A percentile compares a stretch with the other conserved stretches of the same genome.
phyloP scores from a whole-genome alignment of 108 stramenopile species.

The Cyclotella sp. region DNA sequence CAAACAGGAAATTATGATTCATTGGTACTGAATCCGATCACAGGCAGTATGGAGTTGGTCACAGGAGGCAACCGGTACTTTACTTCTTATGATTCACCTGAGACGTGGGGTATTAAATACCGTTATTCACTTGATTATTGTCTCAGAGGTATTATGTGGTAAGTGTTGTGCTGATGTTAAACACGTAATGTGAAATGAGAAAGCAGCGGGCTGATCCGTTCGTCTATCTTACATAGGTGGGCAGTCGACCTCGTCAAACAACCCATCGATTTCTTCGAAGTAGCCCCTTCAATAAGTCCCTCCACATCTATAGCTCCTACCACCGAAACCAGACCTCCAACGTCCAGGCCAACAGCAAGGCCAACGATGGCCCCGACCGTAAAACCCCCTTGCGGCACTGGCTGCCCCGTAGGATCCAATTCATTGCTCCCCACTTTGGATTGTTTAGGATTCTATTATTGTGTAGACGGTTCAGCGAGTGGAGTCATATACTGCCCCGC shows the following conservation, averaged over 20 bases:
- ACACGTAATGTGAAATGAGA: no score
- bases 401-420: conserved; percentile 6
- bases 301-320: conserved; percentile 15
- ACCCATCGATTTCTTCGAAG: conserved; percentile 7
- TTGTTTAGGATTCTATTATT: conserved; percentile 28
- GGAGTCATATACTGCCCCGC: conserved; percentile 4
- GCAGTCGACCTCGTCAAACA: conserved; percentile 36
- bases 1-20: conserved; percentile 36
- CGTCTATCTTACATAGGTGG: conserved; percentile 19
- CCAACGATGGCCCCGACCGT: conserved; percentile 18
- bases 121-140: conserved; percentile 31
- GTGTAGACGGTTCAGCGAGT: conserved; percentile 7
- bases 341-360: neutral
- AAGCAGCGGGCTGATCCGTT: no score
- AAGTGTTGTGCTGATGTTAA: neutral
- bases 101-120: conserved; percentile 26
- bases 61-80: conserved; percentile 30
- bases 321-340: conserved; percentile 14
- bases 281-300: conserved; percentile 12
- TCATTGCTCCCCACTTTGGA: conserved; percentile 12
- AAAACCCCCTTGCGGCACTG: conserved; percentile 6
- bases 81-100: conserved; percentile 37
- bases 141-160: conserved; percentile 48
- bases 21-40: conserved; percentile 23
- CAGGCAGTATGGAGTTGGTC: conserved; percentile 33